phyloP scores from a whole-genome alignment of 2,329 filamentous ascomycete species.

The Onygenales sp. region DNA sequence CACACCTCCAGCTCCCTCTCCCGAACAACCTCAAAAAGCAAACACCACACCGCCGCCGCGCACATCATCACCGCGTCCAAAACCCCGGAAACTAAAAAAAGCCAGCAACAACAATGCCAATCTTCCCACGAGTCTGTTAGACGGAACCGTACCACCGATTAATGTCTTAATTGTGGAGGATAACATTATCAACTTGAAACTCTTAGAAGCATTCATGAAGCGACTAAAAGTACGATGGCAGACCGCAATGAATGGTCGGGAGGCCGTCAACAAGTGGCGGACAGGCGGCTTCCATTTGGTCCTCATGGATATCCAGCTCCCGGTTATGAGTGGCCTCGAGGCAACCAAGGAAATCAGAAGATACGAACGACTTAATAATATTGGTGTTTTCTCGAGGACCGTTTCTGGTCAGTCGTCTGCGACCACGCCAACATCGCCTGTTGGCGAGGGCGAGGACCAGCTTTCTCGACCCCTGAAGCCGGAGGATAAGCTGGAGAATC shows the following conservation, averaged over 20 bases:
- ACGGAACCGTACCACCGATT: conserved; percentile 82
- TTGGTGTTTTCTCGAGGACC: conserved; percentile 77
- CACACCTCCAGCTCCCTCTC: conserved; percentile 39
- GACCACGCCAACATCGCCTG: conserved; percentile 19
- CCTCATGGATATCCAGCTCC: conserved; percentile 96
- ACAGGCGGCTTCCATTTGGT: conserved; percentile 90
- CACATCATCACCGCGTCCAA: conserved; percentile 40
- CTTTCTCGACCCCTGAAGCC: conserved; percentile 19
- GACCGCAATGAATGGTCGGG: conserved; percentile 90
- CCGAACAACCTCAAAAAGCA: conserved; percentile 36
- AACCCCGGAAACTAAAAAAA: conserved; percentile 47
- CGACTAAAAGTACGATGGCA: conserved; percentile 91
- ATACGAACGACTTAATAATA: conserved; percentile 80
- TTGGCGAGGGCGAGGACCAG: conserved; percentile 7
- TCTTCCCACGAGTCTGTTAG: conserved; percentile 58
- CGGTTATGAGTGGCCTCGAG: conserved; percentile 90
- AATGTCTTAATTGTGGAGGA: conserved; percentile 97
- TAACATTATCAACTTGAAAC: conserved; percentile 90
- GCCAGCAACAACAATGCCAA: conserved; percentile 19
- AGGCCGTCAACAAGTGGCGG: conserved; percentile 90
- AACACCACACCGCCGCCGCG: conserved; percentile 39
- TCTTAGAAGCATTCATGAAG: conserved; percentile 93
- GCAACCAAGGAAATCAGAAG: conserved; percentile 91
- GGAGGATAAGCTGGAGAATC: conserved; percentile 28
- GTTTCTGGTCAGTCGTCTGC: conserved; percentile 45